Evolutionary conservation across 23 red algal species (phyloP).

Genomic region (Pyropia yezoensis): DNA sequence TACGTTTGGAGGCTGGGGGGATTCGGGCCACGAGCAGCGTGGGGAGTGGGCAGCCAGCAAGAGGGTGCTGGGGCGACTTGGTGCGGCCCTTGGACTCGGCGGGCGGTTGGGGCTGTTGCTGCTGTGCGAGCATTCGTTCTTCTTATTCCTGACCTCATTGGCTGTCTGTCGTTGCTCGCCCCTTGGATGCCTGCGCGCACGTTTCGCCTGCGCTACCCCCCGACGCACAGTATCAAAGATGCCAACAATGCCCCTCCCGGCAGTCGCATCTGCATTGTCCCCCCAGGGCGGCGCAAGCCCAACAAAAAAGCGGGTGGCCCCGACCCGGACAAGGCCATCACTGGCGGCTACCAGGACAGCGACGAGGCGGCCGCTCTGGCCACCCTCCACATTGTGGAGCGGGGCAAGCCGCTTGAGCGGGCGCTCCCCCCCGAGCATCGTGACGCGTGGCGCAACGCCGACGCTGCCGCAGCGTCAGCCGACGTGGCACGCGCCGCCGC

Average conservation of each 20-base stretch:
- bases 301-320: conserved; percentile 30
- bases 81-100: neutral
- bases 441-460: conserved; percentile 26
- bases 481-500: conserved; percentile 10
- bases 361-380: conserved; percentile 63
- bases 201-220: conserved; percentile 3
- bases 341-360: conserved; percentile 27
- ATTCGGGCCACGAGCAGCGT: neutral
- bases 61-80: neutral
- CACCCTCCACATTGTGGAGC: conserved; percentile 57
- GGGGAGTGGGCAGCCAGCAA: neutral
- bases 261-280: conserved; percentile 6
- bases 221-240: neutral
- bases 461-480: conserved; percentile 10
- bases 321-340: conserved; percentile 20
- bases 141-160: conserved; percentile 12
- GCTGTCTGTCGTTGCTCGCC: neutral
- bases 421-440: conserved; percentile 57
- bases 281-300: conserved; percentile 39
- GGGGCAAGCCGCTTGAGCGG: conserved; percentile 60
- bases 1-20: conserved; percentile 10
- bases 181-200: neutral
- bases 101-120: neutral
- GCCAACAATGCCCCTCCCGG: conserved; percentile 1
- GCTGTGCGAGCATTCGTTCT: neutral